Conservation (phyloP, 2,329 filamentous ascomycete genomes). For the Tricladium varicosporioides region DNA sequence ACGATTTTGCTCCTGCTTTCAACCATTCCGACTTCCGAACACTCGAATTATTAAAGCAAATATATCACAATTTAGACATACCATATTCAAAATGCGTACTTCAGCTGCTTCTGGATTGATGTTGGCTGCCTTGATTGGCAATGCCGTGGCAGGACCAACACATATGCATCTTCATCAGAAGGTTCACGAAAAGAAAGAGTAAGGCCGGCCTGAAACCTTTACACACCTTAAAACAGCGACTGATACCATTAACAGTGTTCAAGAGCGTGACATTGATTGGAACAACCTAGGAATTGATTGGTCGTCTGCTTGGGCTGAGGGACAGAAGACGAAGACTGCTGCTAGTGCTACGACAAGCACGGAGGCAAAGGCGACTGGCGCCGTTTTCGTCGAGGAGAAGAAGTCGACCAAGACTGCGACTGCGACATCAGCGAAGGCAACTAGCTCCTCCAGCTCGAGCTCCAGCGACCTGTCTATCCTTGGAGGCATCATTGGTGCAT, state of each 20-base stretch:
- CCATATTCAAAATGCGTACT: conserved; percentile 30
- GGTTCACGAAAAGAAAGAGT: conserved; percentile 33
- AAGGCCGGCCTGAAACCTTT: conserved; percentile 14
- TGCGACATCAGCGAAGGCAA: background rate
- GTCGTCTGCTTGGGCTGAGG: conserved; percentile 25
- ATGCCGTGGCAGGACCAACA: conserved; percentile 31
- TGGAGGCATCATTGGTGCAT: conserved; percentile 23
- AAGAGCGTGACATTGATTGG: conserved; percentile 26
- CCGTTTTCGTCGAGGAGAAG: background rate
- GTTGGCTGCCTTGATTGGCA: conserved; percentile 31
- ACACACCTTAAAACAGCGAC: background rate
- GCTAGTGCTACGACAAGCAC: background rate
- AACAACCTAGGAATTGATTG: conserved; percentile 29
- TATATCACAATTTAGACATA: conserved; percentile 11
- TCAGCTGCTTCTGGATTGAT: conserved; percentile 28
- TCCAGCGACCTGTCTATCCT: conserved; percentile 6
- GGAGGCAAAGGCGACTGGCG: conserved; percentile 4
- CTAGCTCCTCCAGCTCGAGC: background rate
- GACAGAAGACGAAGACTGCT: conserved; percentile 14
- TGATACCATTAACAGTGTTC: background rate
- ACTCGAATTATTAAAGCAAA: background rate
- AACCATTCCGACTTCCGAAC: background rate
- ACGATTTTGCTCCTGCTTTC: conserved; percentile 11
- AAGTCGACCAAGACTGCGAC: conserved; percentile 3
- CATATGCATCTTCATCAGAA: conserved; percentile 30